A percentile compares a stretch with the other conserved stretches of the same genome.
Conservation (phyloP, 192 early-diverging fungal species). For the Coemansia sp. region DNA sequence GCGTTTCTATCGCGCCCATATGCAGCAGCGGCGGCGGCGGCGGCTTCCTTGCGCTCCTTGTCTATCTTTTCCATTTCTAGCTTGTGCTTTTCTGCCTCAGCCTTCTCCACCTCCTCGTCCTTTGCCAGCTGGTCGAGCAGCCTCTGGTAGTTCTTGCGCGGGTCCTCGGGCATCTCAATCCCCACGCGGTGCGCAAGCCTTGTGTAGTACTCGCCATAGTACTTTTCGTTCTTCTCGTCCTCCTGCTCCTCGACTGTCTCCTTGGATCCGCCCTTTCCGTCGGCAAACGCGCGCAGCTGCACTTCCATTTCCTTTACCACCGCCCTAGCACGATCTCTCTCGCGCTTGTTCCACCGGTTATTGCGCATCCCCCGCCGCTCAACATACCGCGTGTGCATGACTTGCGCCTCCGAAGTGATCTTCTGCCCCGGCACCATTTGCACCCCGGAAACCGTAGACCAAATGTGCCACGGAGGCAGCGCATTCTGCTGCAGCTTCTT, state of each 20-base stretch:
- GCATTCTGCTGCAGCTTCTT: constrained; percentile 74
- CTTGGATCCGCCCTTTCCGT: constrained; percentile 6
- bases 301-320: constrained; percentile 28
- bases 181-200: constrained; percentile 23
- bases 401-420: constrained; percentile 36
- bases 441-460: constrained; percentile 67
- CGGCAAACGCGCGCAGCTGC: constrained; percentile 14
- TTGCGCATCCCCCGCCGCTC: constrained; percentile 29
- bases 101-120: constrained; percentile 40
- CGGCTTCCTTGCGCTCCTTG: constrained; percentile 52
- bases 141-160: constrained; percentile 38
- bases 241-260: constrained; percentile 27
- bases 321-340: constrained; percentile 20
- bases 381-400: constrained; percentile 27
- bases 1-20: constrained; percentile 12
- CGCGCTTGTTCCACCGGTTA: constrained; percentile 36
- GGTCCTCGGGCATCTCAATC: constrained; percentile 42
- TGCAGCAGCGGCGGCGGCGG: constrained; percentile 12
- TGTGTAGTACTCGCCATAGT: constrained; percentile 33
- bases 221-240: constrained; percentile 40
- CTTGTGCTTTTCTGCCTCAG: constrained; percentile 31
- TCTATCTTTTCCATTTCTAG: constrained; percentile 39
- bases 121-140: constrained; percentile 45
- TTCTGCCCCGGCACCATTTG: constrained; percentile 45
- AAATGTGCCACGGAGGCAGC: constrained; percentile 76